These are phyloP conservation scores for Singerocomus inundabilis DNA, from an alignment of 1,284 basidiomycete genomes.

Conservation along the genomic window DNA sequence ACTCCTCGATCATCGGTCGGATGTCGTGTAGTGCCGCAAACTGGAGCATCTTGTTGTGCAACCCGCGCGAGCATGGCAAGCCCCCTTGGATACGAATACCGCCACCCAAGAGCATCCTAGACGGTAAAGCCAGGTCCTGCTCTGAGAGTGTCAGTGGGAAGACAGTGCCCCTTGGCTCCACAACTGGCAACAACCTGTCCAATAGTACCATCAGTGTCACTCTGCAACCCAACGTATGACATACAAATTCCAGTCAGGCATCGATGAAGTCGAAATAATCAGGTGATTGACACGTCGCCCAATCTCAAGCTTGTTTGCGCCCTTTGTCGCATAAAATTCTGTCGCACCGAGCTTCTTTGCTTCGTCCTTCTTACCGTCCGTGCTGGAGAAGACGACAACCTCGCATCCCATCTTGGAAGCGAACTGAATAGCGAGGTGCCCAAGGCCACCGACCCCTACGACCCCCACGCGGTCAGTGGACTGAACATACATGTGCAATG, in stretches of 20 bases:
- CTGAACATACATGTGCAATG: conserved; percentile 23
- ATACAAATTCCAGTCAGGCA: conserved; percentile 32
- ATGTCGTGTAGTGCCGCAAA: conserved; percentile 29
- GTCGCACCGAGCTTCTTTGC: conserved; percentile 53
- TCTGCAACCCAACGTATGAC: background rate
- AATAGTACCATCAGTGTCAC: background rate
- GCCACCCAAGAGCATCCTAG: conserved; percentile 7
- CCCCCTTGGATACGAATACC: conserved; percentile 28
- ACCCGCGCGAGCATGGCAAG: conserved; percentile 26
- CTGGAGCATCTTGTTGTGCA: conserved; percentile 30
- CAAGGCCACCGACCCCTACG: conserved; percentile 38
- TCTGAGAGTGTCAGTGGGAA: conserved; percentile 27
- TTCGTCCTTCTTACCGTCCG: conserved; percentile 53
- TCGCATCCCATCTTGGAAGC: conserved; percentile 48
- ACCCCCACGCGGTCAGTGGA: conserved; percentile 38
- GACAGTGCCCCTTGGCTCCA: conserved; percentile 20
- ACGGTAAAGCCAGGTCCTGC: conserved; percentile 21
- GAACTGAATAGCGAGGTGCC: conserved; percentile 39
- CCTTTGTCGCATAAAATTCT: conserved; percentile 36
- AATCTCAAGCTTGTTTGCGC: conserved; percentile 23
- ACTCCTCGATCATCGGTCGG: conserved; percentile 29
- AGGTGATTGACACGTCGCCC: conserved; percentile 26
- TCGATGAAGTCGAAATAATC: conserved; percentile 28
- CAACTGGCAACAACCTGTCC: conserved; percentile 25
- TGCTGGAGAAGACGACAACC: conserved; percentile 60